Base-by-base conservation (phyloP, 305 asterid species). In the Plantago lanceolata region DNA sequence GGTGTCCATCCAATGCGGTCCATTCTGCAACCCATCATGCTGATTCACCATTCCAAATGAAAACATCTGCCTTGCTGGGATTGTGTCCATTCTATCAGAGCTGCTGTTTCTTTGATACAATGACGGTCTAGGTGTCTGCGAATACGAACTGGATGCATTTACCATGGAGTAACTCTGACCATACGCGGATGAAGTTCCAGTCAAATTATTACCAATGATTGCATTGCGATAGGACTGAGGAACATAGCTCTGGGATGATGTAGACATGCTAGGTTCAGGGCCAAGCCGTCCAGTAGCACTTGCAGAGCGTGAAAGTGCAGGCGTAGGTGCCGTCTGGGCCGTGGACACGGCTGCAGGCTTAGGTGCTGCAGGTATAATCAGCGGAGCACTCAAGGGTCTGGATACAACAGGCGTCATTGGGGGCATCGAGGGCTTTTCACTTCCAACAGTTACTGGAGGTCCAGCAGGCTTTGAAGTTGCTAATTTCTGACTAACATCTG, bases 161-260 rank as follows among this genome's bases (percentile, higher is more conserved):
- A 72, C 75, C 66, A 66, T 71, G 47, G 91, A 66, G 62, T 73
- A 84, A 71, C 85, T 72, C 60, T 82, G 94, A 40, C 78, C 53
- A 64, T 80, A 88, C 63, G 80, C 77, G 55, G 82, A 74, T 0
- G 79, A 69, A 73, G 71, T 81, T 69, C 78, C 78, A 59, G 86
- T 43, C 45, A 68, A 81, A 4, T 80, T 78, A 64, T 66, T 70
- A 26, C 99, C 97, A 79, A 81, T 75, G 71, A 86, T 88, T 49
- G 90, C 97, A 71, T 90, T 90, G 58, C 96, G 87, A 74, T 90
- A 94, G 64, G 97, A 90, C 78, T 78, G 96, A 31, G 94, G 96
- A 65, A 75, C 76, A 47, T 76, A 83, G 60, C 81, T 76, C 65
- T 79, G 92, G 18, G 78, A 45, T 55, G 86, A 73, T 49, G 85